Percentiles rank a stretch among this genome's conserved stretches.
Conservation (phyloP, 2,329 filamentous ascomycete species). For the Aspergillus versicolor region DNA sequence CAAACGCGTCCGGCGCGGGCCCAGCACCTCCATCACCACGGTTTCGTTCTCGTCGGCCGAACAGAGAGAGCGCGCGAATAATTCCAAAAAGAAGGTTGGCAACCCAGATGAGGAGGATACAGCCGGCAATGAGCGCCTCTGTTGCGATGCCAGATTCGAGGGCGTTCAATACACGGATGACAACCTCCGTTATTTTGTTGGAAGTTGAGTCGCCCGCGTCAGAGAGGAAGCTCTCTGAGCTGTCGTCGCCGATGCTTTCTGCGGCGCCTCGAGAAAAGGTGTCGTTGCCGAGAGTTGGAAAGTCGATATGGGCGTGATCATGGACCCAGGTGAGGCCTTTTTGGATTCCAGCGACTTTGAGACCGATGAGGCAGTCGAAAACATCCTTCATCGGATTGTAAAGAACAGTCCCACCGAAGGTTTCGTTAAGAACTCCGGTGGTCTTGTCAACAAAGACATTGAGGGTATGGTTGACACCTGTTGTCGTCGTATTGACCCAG, state of each 20-base stretch:
- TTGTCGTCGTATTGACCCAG: constrained; percentile 82
- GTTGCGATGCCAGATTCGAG: constrained; percentile 68
- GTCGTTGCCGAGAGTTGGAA: constrained; percentile 75
- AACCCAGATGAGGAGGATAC: constrained; percentile 73
- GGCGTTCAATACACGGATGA: constrained; percentile 67
- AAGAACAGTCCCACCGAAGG: constrained; percentile 80
- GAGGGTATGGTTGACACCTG: constrained; percentile 79
- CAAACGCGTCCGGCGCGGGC: constrained; percentile 11
- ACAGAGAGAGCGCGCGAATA: constrained; percentile 62
- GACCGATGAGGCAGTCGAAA: constrained; percentile 79
- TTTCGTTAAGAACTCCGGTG: constrained; percentile 67
- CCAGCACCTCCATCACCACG: constrained; percentile 59
- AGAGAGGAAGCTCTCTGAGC: constrained; percentile 68
- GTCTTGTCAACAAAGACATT: constrained; percentile 79
- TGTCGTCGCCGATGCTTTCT: constrained; percentile 54
- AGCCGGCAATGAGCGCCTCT: constrained; percentile 76
- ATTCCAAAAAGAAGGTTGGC: constrained; percentile 74
- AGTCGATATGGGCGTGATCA: constrained; percentile 77
- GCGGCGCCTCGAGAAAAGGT: constrained; percentile 80
- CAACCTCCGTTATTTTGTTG: constrained; percentile 77
- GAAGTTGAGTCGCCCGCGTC: constrained; percentile 70
- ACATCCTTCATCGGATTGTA: constrained; percentile 76
- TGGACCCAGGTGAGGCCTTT: constrained; percentile 91
- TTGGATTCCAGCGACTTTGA: constrained; percentile 83
- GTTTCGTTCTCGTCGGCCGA: constrained; percentile 59